Percentiles rank a stretch among this genome's conserved stretches.
Evolutionary conservation across 331 rosid species (phyloP).

Genomic region (Quercus tomentella): DNA sequence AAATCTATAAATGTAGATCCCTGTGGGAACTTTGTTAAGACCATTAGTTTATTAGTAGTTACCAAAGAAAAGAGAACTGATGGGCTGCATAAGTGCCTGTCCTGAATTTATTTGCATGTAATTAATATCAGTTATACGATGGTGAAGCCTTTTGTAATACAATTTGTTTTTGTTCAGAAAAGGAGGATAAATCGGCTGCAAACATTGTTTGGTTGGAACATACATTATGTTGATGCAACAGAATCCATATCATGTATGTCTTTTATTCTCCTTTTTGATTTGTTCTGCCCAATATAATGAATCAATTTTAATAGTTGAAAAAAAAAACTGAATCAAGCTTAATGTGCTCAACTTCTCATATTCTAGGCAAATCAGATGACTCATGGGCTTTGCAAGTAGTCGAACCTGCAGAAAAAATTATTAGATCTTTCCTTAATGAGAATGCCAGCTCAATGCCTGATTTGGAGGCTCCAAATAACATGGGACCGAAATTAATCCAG

Average conservation of each 20-base stretch:
- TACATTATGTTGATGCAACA: slow-evolving; percentile 67
- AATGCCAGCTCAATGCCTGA: slow-evolving; percentile 26
- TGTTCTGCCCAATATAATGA: background rate
- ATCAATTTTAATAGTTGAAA: background rate
- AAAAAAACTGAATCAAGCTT: background rate
- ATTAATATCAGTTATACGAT: background rate
- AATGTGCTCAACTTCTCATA: slow-evolving; percentile 4
- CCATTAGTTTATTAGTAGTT: too few species aligned
- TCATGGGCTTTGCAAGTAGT: slow-evolving; percentile 66
- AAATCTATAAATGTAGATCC: background rate
- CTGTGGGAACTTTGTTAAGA: background rate
- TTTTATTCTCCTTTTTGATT: background rate
- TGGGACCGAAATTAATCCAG: slow-evolving; percentile 35
- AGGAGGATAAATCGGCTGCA: slow-evolving; percentile 68
- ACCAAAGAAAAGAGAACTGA: background rate
- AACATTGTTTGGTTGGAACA: slow-evolving; percentile 68
- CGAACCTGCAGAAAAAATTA: slow-evolving; percentile 47
- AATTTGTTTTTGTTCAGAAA: slow-evolving; percentile 47
- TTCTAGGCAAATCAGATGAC: slow-evolving; percentile 58
- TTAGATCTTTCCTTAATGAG: slow-evolving; percentile 48
- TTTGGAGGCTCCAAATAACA: slow-evolving; percentile 17
- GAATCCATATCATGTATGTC: slow-evolving; percentile 60
- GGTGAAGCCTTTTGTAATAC: background rate
- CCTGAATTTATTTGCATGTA: slow-evolving; percentile 2
- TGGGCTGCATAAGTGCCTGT: slow-evolving; percentile 2